phyloP scores from a whole-genome alignment of 2,329 filamentous ascomycete species.

The Zymoseptoria tritici region DNA sequence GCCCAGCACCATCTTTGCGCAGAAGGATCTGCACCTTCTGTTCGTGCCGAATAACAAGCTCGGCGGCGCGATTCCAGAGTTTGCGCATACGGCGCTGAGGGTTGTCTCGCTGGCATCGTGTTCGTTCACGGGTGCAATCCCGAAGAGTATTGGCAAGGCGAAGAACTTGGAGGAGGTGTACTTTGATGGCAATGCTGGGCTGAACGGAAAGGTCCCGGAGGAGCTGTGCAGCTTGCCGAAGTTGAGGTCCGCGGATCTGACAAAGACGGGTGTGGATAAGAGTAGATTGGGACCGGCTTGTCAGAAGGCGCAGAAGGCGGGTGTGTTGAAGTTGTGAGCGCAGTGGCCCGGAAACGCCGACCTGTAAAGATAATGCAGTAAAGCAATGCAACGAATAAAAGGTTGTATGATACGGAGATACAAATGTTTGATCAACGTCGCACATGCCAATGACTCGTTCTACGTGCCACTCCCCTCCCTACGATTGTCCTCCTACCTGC shows the following conservation, averaged over 20 bases:
- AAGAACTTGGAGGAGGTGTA: neutral
- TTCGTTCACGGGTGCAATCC: neutral
- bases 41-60: neutral
- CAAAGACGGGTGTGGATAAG: neutral
- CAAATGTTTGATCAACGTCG: too few relatives aligned
- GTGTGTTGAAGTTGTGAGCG: neutral
- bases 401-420: too few relatives aligned
- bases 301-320: neutral
- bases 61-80: neutral
- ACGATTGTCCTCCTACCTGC: too few relatives aligned
- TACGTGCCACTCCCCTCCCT: too few relatives aligned
- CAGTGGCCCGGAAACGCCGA: too few relatives aligned
- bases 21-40: neutral
- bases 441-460: too few relatives aligned
- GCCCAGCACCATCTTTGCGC: neutral
- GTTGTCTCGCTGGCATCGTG: neutral
- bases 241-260: neutral
- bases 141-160: neutral
- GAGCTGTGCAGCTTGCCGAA: neutral
- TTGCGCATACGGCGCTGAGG: neutral
- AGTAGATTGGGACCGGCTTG: neutral
- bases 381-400: too few relatives aligned
- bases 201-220: neutral
- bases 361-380: too few relatives aligned
- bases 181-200: neutral